These are phyloP conservation scores for Candida anglica DNA, from an alignment of 805 yeast species.

Conservation along the genomic window DNA sequence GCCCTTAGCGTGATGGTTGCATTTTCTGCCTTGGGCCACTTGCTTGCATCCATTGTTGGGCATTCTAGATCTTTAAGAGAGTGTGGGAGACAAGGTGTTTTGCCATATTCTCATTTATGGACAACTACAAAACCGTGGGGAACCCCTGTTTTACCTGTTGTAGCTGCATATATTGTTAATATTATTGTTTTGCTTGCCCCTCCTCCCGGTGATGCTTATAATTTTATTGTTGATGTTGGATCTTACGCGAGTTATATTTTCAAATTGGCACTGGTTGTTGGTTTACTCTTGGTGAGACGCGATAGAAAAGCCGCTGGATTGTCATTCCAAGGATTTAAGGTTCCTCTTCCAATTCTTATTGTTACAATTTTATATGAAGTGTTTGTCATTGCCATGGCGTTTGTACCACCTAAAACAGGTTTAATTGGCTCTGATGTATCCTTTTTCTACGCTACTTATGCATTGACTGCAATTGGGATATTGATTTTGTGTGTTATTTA, in stretches of 20 bases:
- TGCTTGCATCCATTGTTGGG: conserved; percentile 22
- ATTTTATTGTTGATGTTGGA: conserved; percentile 27
- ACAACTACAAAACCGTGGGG: conserved; percentile 28
- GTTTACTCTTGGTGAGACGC: conserved; percentile 22
- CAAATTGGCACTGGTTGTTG: conserved; percentile 21
- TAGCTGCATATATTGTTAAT: conserved; percentile 21
- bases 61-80: conserved; percentile 29
- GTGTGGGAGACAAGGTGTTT: conserved; percentile 30
- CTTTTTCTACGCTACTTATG: conserved; percentile 40
- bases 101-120: conserved; percentile 25
- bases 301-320: conserved; percentile 30
- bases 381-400: conserved; percentile 39
- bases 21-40: conserved; percentile 28
- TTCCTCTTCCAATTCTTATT: conserved; percentile 29
- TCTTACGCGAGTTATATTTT: conserved; percentile 26
- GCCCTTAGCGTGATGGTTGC: conserved; percentile 24
- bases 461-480: conserved; percentile 34
- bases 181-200: conserved; percentile 25
- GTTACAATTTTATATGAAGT: conserved; percentile 27
- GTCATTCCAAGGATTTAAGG: conserved; percentile 27
- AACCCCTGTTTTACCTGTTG: conserved; percentile 23
- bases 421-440: conserved; percentile 39
- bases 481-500: conserved; percentile 26
- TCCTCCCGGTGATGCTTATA: conserved; percentile 33
- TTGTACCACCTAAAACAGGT: conserved; percentile 38